Base-by-base conservation (phyloP, 2,329 filamentous ascomycete species). In the Coniochaeta sp. region DNA sequence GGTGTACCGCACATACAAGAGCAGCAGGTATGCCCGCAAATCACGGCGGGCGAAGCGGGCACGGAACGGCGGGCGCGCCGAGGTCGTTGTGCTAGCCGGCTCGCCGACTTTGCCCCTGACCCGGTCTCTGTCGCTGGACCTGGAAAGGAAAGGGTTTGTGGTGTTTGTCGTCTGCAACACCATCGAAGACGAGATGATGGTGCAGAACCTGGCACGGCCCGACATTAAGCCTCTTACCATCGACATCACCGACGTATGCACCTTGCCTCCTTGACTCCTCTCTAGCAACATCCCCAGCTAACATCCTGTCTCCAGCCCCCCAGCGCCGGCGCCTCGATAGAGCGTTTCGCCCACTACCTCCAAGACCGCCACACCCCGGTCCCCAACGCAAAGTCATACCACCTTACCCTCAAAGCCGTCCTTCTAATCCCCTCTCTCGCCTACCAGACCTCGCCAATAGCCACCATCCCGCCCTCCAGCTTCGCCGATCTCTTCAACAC, bases 401-500 rank as follows among this genome's bases (percentile, higher is more conserved):
- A 85, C 53, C 78, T 95, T 58, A 80, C 82, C 27, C 78, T 99
- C 50, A 85, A 85, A 53, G 87, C 89, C 32, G 75, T 97, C 51
- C 81, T 99, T 51, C 74, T 97, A 56, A 86, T 96, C 22, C 92
- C 92, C 2, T 88, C 86, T 22, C 76, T 86, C 22, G 83, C 87
- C 63, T 95, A 91, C 67, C 86, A 89, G 50, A 85, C 86, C 24
- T 89, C 88, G 4, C 87, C 89, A 18, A 87, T 97, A 55, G 89
- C 91, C 55, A 91, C 89, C 4, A 86, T 96, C 53, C 83, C 89
- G 6, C 85, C 89, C 0, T 88, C 89, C 27, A 85, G 82, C 61
- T 94, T 95, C 73, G 89, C 89, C 57, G 90, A 96, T 64, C 86
- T 91, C 30, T 83, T 97, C 67, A 96, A 96, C 68, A 92, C 90